These are phyloP conservation scores for Ophiostoma pallidulum DNA, from an alignment of 2,329 filamentous ascomycete species.

Conservation along the genomic window DNA sequence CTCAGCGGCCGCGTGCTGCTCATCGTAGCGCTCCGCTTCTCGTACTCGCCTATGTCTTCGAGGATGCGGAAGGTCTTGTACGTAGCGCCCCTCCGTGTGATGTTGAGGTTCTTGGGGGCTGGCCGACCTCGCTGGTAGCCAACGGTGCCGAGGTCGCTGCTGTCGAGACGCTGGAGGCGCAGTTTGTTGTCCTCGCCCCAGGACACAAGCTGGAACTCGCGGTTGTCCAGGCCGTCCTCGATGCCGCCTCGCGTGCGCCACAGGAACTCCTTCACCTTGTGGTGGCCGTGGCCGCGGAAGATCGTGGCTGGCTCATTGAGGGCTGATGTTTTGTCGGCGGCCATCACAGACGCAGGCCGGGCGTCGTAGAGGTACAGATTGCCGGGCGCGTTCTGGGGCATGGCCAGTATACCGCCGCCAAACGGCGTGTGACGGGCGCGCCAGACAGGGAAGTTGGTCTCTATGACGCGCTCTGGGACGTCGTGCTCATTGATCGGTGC, in stretches of 20 bases:
- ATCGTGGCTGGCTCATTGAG: conserved; percentile 41
- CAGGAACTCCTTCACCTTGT: conserved; percentile 81
- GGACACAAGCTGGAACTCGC: conserved; percentile 87
- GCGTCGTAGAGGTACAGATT: conserved; percentile 78
- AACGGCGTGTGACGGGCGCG: conserved; percentile 87
- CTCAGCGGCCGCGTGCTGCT: conserved; percentile 45
- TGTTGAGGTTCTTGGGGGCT: conserved; percentile 53
- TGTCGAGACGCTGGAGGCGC: conserved; percentile 64
- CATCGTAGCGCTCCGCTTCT: conserved; percentile 53
- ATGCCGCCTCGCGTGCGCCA: conserved; percentile 71
- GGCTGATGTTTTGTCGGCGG: conserved; percentile 34
- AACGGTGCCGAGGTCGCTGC: conserved; percentile 54
- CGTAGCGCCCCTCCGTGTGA: conserved; percentile 73
- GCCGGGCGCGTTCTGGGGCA: conserved; percentile 83
- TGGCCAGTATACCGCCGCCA: conserved; percentile 73
- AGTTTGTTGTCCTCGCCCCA: conserved; percentile 85
- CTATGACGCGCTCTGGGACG: conserved; percentile 64
- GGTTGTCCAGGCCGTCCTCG: conserved; percentile 60
- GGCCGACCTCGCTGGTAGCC: conserved; percentile 63
- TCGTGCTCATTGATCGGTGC: conserved; percentile 39
- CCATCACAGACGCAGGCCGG: conserved; percentile 25
- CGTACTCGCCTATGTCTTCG: conserved; percentile 47
- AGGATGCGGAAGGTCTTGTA: conserved; percentile 80
- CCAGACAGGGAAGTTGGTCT: conserved; percentile 81
- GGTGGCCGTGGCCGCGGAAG: conserved; percentile 52